Base-by-base conservation (phyloP, 768 basidiomycete genomes). In the Suillus placidus region DNA sequence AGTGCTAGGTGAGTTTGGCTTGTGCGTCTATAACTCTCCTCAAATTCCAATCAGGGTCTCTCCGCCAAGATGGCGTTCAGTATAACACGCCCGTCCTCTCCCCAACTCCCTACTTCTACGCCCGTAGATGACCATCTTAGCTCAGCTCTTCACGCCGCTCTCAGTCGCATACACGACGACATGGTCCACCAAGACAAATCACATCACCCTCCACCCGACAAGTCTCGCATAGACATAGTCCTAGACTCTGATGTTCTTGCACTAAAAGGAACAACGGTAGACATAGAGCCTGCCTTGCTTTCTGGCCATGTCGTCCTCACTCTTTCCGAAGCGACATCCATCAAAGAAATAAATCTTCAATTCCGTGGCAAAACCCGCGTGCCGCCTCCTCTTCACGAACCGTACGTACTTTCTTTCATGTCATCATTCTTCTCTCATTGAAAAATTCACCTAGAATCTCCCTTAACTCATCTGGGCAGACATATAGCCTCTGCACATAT, bases 321-420 rank as follows among this genome's bases (percentile, higher is more conserved):
- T 76, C 85, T 99, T 51, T 81, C 84, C 2, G 94, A 98, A 78
- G 82, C 91, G 23, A 95, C 92, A 0, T 87, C 93, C 62, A 87
- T 93, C 77, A 92, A 89, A 73, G 90, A 94, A 76, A 88, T 94
- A 65, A 93, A 86, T 4, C 87, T 98, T 63, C 87, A 90, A 67
- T 92, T 97, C 73, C 82, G 87, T 67, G 95, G 95, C 26, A 95
- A 94, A 78, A 91, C 89, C 5, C 87, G 85, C 65, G 79, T 95
- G 0, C 92, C 92, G 6, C 79, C 83, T 20, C 77, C 83, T 6
- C 72, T 83, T 16, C 73, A 77, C 64, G 92, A 92, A 55, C 78
- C 85, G 91, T 91, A 72, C 69, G 88, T 83, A 9, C 23, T 23
- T n/a, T 45, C 65, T 52, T 42, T 66, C 62, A 67, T 64, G 65